Evolutionary conservation across 2,329 filamentous ascomycete genomes (phyloP), one percentile per base, ranked within the genome.

Genomic region (Pseudogymnoascus sp.): DNA sequence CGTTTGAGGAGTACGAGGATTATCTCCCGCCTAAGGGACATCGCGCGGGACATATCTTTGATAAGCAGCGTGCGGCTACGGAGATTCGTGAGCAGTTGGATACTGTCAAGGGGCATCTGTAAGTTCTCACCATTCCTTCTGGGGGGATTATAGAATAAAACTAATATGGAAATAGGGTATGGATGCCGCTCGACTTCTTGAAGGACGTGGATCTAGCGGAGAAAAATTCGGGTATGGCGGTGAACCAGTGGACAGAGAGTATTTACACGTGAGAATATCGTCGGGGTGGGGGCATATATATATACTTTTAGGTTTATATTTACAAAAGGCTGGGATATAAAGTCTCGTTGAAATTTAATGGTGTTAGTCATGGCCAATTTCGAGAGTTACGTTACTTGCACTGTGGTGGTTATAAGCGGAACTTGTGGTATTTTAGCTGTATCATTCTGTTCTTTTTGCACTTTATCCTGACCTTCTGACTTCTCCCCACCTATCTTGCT

Each of bases 151-250:
- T 57, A 34, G 25, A 13, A 19, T 4, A 6, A 34, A 3, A 19
- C 48, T 57, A 19, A 57, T 23, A 34, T 57, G 2, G 3, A 6
- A 19, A 34, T 19, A 57, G 51, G 43, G 93, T 98, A 6, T 96
- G 91, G 90, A 93, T 96, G 87, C 92, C 92, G n/a, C 75, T 98
- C 71, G 85, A 92, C 54, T 98, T 96, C 74, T 76, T 98, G 73
- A 82, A 84, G 71, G 87, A 96, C 68, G 92, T 88, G 0, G 83
- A 90, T 70, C 96, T 98, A 92, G 93, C 93, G 0, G 93, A 97
- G 78, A 85, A 84, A 71, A 61, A 61, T 23, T 8, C 34, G 1
- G 93, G 93, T 0, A 72, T 98, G 75, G 88, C 92, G 76, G 86
- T 98, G 43, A 98, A 98, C 75, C 78, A 84, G 54, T 89, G 86